Conservation (phyloP, 2,329 filamentous ascomycete species). For the Xylariales sp. region DNA sequence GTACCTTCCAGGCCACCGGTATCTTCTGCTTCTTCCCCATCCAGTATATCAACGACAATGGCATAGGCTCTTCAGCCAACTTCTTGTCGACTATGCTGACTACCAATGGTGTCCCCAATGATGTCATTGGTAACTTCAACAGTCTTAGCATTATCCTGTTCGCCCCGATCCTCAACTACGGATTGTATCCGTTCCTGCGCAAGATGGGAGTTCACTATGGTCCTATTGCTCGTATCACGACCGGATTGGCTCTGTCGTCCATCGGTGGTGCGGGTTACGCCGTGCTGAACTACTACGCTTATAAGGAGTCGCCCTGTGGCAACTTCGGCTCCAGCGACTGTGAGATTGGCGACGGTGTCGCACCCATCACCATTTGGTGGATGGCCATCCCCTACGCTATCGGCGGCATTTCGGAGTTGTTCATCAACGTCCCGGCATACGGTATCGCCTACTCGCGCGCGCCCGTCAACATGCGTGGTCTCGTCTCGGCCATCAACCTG, state of each 20-base stretch:
- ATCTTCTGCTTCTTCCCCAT: constrained; percentile 52
- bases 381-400: constrained; percentile 50
- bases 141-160: constrained; percentile 41
- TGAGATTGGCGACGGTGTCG: constrained; percentile 28
- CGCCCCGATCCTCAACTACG: constrained; percentile 42
- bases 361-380: constrained; percentile 49
- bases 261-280: constrained; percentile 39
- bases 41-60: constrained; percentile 40
- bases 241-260: constrained; percentile 44
- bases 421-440: constrained; percentile 46
- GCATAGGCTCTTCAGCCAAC: constrained; percentile 44
- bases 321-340: constrained; percentile 33
- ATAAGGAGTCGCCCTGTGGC: constrained; percentile 36
- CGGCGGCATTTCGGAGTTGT: constrained; percentile 47
- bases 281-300: constrained; percentile 36
- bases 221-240: constrained; percentile 43
- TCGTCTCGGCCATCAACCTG: constrained; percentile 45
- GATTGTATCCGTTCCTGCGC: constrained; percentile 40
- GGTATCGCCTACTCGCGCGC: constrained; percentile 48
- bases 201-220: constrained; percentile 38
- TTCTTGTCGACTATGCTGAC: constrained; percentile 43
- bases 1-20: constrained; percentile 56
- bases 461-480: constrained; percentile 45
- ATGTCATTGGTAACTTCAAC: constrained; percentile 46
- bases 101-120: constrained; percentile 46